Evolutionary conservation across 2,329 filamentous ascomycete genomes (phyloP), one percentile per base, ranked within the genome.

Genomic region (Botryotinia globosa): DNA sequence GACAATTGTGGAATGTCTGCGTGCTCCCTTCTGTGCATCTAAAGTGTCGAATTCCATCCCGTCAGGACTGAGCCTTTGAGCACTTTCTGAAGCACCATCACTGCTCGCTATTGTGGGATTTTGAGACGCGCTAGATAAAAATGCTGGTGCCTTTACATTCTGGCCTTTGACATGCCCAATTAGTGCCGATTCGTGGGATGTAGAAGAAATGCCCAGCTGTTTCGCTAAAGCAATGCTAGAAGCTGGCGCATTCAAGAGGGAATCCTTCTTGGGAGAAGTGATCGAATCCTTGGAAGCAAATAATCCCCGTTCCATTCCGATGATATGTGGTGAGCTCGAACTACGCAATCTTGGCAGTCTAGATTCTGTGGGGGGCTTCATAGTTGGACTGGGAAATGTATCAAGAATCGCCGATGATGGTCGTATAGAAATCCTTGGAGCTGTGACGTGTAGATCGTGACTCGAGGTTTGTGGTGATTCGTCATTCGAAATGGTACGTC

Each of bases 11-110:
- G 62, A 72, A 29, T 48, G 69, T n/a, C 69, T 56, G 42, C 62
- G 48, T 29, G 62, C 20, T 44, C 59, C 69, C 29, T 42, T 48
- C 20, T 45, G 61, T 22, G 42, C 34, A 58, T 72, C 20, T 9
- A 76, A 58, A 10, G 73, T 10, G 20, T 72, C 73, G 7, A 73
- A 67, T 29, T 72, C 68, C 34, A 67, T 56, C 18, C 68, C 64
- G 32, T 73, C 62, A n/a, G 48, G 58, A 32, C 70, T 42, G 5
- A 62, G 56, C 14, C 61, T 51, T 67, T 62, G 71, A 25, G 29
- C 39, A 29, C 61, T 67, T 39, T 72, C 70, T 42, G 65, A 58
- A 9, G 48, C 68, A 34, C 73, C 70, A 39, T 75, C 74, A 54
- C 70, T 72, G 29, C 69, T 54, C 32, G 69, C 54, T 44, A 72